Conservation (phyloP, 306 rosid species). For the Mimosa bimucronata region DNA sequence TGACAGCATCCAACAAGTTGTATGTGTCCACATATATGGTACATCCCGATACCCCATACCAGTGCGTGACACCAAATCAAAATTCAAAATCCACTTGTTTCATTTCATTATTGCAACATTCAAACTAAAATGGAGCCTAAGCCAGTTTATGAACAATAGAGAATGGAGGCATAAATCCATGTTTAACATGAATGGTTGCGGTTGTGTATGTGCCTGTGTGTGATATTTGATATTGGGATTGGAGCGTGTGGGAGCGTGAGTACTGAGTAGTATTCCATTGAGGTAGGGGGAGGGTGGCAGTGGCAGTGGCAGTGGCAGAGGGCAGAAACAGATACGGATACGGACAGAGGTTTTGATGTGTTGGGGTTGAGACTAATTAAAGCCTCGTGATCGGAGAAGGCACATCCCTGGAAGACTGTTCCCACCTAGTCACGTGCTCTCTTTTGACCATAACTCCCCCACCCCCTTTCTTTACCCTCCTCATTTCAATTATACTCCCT, state of each 20-base stretch:
- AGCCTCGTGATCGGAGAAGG: conserved; percentile 99
- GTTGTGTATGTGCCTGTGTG: too few relatives aligned
- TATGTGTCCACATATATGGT: not conserved
- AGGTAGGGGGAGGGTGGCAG: conserved; percentile 60
- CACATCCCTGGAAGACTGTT: conserved; percentile 97
- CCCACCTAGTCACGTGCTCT: conserved; percentile 87
- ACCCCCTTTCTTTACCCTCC: not conserved
- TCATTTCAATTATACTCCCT: too few relatives aligned
- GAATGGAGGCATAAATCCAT: too few relatives aligned
- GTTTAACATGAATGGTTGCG: too few relatives aligned
- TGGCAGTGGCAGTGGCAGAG: conserved; percentile 66
- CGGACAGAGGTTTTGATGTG: conserved; percentile 86
- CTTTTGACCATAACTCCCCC: conserved; percentile 67
- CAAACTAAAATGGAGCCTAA: not conserved
- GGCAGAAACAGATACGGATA: conserved; percentile 67
- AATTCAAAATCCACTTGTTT: not conserved
- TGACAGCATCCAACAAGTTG: not conserved
- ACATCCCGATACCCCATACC: too few relatives aligned
- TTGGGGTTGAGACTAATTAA: conserved; percentile 52
- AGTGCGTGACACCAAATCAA: not conserved
- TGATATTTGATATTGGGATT: conserved; percentile 40
- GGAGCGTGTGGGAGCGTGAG: conserved; percentile 52
- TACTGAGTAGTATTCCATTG: conserved; percentile 70
- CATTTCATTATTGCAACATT: too few relatives aligned
- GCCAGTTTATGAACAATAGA: too few relatives aligned